Conservation (phyloP, 148 eudicot genomes). For the Chenopodium formosanum region DNA sequence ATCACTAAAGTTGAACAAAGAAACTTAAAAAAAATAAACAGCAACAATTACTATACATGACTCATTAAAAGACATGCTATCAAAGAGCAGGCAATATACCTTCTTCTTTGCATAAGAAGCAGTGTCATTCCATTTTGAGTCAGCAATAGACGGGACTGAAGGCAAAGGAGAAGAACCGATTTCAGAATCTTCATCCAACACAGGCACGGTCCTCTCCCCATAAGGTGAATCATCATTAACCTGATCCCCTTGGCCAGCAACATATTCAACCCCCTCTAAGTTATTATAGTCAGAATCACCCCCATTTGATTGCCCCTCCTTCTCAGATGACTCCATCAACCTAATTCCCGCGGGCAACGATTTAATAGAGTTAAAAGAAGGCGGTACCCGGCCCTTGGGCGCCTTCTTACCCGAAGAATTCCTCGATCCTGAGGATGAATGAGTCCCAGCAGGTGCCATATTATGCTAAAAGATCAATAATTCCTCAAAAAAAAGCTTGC, state of each 20-base stretch:
- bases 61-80: not conserved
- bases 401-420: constrained; percentile 36
- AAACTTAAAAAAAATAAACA: not conserved
- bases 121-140: constrained; percentile 83
- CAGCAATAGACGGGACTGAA: constrained; percentile 39
- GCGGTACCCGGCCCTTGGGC: constrained; percentile 34
- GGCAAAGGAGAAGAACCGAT: constrained; percentile 42
- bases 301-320: constrained; percentile 25
- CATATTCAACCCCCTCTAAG: constrained; percentile 26
- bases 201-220: constrained; percentile 28
- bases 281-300: constrained; percentile 30
- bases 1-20: constrained; percentile 5
- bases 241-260: constrained; percentile 32
- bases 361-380: constrained; percentile 59
- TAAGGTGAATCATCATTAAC: constrained; percentile 63
- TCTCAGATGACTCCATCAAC: constrained; percentile 40
- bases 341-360: constrained; percentile 72
- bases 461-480: constrained; percentile 50
- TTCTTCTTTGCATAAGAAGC: constrained; percentile 61
- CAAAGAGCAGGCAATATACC: constrained; percentile 43
- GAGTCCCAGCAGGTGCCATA: constrained; percentile 49
- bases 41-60: not conserved
- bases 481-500: constrained; percentile 35
- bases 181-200: constrained; percentile 37
- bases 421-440: constrained; percentile 35